Evolutionary conservation across 768 basidiomycete species (phyloP).

Genomic region (Pholiota microspora): DNA sequence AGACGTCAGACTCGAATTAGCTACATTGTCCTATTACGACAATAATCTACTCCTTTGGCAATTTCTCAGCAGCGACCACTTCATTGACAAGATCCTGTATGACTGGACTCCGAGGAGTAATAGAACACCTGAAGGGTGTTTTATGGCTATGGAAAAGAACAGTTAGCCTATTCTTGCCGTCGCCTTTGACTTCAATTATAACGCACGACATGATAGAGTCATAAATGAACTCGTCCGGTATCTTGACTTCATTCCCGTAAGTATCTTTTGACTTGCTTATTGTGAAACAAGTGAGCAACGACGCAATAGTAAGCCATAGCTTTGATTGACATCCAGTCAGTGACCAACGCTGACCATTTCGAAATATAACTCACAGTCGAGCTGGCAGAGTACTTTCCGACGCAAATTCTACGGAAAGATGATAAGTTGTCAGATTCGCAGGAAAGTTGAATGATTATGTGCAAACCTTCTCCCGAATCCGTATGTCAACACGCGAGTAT

Average conservation of each 20-base stretch:
- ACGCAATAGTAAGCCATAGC: background rate
- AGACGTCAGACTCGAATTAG: no score
- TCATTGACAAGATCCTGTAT: background rate
- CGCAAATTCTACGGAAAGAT: background rate
- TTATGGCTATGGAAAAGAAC: background rate
- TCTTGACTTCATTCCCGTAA: background rate
- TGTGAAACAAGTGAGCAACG: background rate
- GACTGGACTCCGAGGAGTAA: background rate
- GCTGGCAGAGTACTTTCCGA: background rate
- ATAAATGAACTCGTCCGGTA: background rate
- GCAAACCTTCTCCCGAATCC: slow-evolving; percentile 2
- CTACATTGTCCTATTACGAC: no score
- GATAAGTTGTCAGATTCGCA: no score
- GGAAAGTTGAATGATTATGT: background rate
- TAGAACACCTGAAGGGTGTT: background rate
- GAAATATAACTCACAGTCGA: background rate
- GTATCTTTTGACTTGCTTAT: background rate
- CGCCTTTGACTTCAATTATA: no score
- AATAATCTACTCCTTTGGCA: no score
- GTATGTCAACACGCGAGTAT: background rate
- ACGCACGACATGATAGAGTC: no score
- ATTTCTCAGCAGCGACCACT: background rate
- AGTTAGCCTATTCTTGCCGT: no score
- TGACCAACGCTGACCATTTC: no score
- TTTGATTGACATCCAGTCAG: background rate